phyloP scores from a whole-genome alignment of 2,329 filamentous ascomycete species.

The Dryadomyces quercus-mongolicae region DNA sequence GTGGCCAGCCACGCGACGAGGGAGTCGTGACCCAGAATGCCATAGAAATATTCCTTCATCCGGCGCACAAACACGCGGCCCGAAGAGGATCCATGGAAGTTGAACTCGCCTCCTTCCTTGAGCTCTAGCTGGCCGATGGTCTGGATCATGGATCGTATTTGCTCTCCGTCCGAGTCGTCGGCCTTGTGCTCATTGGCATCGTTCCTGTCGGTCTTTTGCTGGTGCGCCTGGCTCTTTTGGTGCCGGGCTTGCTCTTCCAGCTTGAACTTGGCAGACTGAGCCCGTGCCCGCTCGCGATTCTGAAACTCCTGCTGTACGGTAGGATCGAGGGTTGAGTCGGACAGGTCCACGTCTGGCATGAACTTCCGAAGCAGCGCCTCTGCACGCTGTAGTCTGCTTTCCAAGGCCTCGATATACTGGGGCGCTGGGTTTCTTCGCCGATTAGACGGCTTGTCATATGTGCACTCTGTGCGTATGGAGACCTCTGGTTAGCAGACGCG shows the following conservation, averaged over 20 bases:
- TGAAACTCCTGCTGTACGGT: constrained; percentile 58
- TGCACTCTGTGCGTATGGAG: constrained; percentile 59
- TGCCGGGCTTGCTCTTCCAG: constrained; percentile 7
- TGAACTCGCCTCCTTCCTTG: constrained; percentile 83
- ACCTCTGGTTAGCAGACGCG: too few relatives aligned
- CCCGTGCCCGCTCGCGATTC: constrained; percentile 39
- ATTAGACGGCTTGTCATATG: constrained; percentile 91
- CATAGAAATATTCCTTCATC: constrained; percentile 78
- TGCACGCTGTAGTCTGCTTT: constrained; percentile 69
- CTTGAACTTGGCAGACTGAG: constrained; percentile 27
- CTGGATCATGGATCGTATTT: constrained; percentile 84
- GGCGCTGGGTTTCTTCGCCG: constrained; percentile 80
- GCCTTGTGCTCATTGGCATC: background rate
- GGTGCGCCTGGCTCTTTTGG: background rate
- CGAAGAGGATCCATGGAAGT: constrained; percentile 90
- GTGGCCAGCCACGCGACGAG: constrained; percentile 46
- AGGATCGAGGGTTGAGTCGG: constrained; percentile 73
- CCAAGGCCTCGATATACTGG: constrained; percentile 84
- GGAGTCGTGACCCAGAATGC: constrained; percentile 55
- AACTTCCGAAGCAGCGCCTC: constrained; percentile 69
- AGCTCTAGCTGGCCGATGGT: constrained; percentile 84
- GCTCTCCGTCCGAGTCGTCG: constrained; percentile 1
- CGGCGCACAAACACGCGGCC: constrained; percentile 78
- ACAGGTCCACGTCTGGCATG: constrained; percentile 72
- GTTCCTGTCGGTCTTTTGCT: background rate